These are phyloP conservation scores for Alternaria atra DNA, from an alignment of 2,329 filamentous ascomycete genomes.

Conservation along the genomic window DNA sequence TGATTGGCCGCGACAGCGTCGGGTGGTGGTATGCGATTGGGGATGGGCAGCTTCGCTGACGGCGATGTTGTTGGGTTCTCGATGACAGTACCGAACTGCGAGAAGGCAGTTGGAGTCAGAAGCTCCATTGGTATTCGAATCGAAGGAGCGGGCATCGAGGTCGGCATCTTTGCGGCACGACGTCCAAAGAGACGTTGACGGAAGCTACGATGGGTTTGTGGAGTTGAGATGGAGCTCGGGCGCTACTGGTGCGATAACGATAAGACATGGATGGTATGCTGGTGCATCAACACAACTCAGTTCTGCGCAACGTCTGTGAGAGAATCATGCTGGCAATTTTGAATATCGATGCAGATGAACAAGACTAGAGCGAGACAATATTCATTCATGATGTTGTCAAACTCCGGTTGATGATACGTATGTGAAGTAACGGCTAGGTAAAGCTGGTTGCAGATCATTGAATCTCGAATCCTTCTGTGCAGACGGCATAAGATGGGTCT, in stretches of 20 bases:
- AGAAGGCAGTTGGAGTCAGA: constrained; percentile 75
- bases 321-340: background rate
- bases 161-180: constrained; percentile 42
- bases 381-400: background rate
- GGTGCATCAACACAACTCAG: too few species aligned
- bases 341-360: too few species aligned
- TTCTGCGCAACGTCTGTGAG: background rate
- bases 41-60: constrained; percentile 55
- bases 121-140: constrained; percentile 66
- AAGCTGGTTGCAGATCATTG: constrained; percentile 15
- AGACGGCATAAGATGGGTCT: background rate
- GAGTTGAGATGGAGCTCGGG: constrained; percentile 18
- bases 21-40: constrained; percentile 55
- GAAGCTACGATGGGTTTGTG: constrained; percentile 8
- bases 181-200: constrained; percentile 2
- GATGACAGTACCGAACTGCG: constrained; percentile 83
- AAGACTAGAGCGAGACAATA: background rate
- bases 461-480: constrained; percentile 3
- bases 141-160: constrained; percentile 51
- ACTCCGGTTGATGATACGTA: background rate
- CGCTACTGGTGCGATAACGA: constrained; percentile 22
- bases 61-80: constrained; percentile 70
- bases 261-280: constrained; percentile 7
- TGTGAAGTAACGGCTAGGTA: background rate
- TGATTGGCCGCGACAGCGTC: constrained; percentile 76